These are phyloP conservation scores for Clitoria ternatea DNA, from an alignment of 306 rosid genomes.

Conservation along the genomic window DNA sequence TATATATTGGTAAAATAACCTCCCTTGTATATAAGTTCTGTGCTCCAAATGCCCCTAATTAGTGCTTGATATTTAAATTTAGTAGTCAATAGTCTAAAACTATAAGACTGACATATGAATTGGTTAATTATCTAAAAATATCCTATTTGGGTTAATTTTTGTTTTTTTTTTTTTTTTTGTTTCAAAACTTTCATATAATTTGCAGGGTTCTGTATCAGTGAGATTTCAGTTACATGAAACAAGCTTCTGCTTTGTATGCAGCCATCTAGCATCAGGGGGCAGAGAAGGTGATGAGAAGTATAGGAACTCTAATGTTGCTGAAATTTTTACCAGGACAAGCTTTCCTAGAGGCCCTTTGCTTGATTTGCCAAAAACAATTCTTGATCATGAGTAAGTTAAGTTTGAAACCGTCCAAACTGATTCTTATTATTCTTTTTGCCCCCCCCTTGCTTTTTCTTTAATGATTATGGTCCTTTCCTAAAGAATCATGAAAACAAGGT, in stretches of 20 bases:
- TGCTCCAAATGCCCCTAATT: neutral
- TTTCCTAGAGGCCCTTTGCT: slow-evolving; percentile 64
- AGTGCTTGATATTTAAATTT: too few relatives aligned
- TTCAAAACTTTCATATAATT: slow-evolving; percentile 1
- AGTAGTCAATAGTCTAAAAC: slow-evolving; percentile 1
- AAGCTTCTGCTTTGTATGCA: slow-evolving; percentile 85
- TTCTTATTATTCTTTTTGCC: neutral
- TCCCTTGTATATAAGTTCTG: neutral
- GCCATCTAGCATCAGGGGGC: slow-evolving; percentile 88
- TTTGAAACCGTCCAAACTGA: slow-evolving; percentile 31
- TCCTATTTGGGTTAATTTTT: neutral
- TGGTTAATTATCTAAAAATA: neutral
- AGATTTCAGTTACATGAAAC: slow-evolving; percentile 72
- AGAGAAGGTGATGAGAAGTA: slow-evolving; percentile 62
- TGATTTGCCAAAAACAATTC: slow-evolving; percentile 70
- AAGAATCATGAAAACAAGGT: slow-evolving; percentile 30
- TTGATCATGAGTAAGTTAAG: slow-evolving; percentile 67
- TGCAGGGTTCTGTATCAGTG: slow-evolving; percentile 89
- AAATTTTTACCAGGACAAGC: slow-evolving; percentile 61
- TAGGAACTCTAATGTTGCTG: slow-evolving; percentile 75
- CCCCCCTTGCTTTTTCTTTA: slow-evolving; percentile 14
- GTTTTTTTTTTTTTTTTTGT: neutral
- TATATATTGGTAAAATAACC: too few relatives aligned
- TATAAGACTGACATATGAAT: neutral
- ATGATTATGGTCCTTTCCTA: slow-evolving; percentile 24